phyloP scores from a whole-genome alignment of 345 rosid genomes.

The Cardamine chenopodiifolia region DNA sequence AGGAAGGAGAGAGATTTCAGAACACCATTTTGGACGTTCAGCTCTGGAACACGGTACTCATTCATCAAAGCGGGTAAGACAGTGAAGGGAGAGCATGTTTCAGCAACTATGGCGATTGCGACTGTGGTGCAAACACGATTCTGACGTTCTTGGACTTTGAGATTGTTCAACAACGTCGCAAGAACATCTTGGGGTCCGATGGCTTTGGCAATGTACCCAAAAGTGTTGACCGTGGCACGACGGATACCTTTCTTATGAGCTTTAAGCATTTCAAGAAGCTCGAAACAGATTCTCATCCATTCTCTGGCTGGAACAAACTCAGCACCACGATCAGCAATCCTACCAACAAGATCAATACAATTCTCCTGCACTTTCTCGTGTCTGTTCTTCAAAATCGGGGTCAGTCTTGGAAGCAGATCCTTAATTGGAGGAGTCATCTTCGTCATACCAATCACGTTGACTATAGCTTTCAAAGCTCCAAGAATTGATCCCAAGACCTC shows the following conservation, averaged over 20 bases:
- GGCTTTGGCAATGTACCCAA: slow-evolving; percentile 98
- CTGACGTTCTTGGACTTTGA: slow-evolving; percentile 98
- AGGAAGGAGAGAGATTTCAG: slow-evolving; percentile 93
- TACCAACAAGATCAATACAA: slow-evolving; percentile 97
- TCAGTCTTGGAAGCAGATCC: slow-evolving; percentile 96
- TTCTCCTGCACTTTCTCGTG: slow-evolving; percentile 99
- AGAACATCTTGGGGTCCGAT: slow-evolving; percentile 99
- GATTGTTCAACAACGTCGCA: slow-evolving; percentile 93
- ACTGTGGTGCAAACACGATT: slow-evolving; percentile 99
- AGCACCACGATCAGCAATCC: slow-evolving; percentile 99
- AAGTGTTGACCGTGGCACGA: slow-evolving; percentile 94
- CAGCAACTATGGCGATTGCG: slow-evolving; percentile 95
- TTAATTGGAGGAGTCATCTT: slow-evolving; percentile 99
- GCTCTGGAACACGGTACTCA: slow-evolving; percentile 97
- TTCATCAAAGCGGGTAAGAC: slow-evolving; percentile 97
- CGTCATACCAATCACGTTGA: slow-evolving; percentile 98
- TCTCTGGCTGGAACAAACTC: slow-evolving; percentile 99
- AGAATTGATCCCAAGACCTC: slow-evolving; percentile 97
- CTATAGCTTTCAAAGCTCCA: slow-evolving; percentile 98
- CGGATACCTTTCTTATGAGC: slow-evolving; percentile 99
- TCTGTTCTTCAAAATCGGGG: slow-evolving; percentile 96
- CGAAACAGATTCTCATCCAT: slow-evolving; percentile 99
- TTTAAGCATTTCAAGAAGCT: slow-evolving; percentile 99
- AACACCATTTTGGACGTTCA: slow-evolving; percentile 97
- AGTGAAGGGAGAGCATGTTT: slow-evolving; percentile 96